Evolutionary conservation across 2,329 filamentous ascomycete genomes (phyloP).

Genomic region (Colletotrichum tofieldiae): DNA sequence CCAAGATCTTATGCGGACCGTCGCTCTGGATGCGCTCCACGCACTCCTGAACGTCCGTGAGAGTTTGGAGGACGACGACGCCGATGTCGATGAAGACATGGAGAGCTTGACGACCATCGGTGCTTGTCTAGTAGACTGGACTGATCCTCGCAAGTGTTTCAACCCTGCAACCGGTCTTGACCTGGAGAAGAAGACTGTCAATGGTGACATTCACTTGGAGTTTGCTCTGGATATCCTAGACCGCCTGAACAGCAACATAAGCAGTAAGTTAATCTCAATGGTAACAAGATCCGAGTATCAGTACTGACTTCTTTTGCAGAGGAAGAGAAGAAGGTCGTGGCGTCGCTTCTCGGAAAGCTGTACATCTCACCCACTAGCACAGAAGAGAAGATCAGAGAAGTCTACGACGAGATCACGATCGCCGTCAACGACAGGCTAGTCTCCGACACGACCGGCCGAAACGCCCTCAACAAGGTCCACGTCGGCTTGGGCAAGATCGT

Average conservation of each 20-base stretch:
- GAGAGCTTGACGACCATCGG: constrained; percentile 84
- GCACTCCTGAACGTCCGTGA: constrained; percentile 82
- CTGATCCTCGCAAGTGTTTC: constrained; percentile 87
- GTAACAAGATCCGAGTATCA: constrained; percentile 13
- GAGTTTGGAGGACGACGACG: constrained; percentile 81
- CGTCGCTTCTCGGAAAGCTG: constrained; percentile 85
- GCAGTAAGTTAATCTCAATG: constrained; percentile 68
- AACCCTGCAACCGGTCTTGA: constrained; percentile 66
- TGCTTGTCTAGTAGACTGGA: constrained; percentile 93
- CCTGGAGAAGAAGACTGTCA: constrained; percentile 74
- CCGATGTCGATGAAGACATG: constrained; percentile 83
- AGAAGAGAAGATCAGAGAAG: constrained; percentile 70
- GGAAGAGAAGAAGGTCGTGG: constrained; percentile 88
- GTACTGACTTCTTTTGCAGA: constrained; percentile 64
- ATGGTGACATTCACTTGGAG: constrained; percentile 85
- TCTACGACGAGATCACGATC: constrained; percentile 72
- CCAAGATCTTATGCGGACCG: constrained; percentile 82
- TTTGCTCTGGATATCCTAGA: constrained; percentile 85
- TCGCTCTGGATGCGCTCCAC: constrained; percentile 83
- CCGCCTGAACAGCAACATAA: constrained; percentile 76
- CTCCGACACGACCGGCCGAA: constrained; percentile 73
- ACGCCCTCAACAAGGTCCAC: constrained; percentile 79
- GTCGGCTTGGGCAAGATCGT: constrained; percentile 78
- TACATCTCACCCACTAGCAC: constrained; percentile 80
- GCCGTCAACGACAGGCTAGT: constrained; percentile 76